These are phyloP conservation scores for Paulownia fortunei DNA, from an alignment of 257 asterid genomes.

Conservation along the genomic window DNA sequence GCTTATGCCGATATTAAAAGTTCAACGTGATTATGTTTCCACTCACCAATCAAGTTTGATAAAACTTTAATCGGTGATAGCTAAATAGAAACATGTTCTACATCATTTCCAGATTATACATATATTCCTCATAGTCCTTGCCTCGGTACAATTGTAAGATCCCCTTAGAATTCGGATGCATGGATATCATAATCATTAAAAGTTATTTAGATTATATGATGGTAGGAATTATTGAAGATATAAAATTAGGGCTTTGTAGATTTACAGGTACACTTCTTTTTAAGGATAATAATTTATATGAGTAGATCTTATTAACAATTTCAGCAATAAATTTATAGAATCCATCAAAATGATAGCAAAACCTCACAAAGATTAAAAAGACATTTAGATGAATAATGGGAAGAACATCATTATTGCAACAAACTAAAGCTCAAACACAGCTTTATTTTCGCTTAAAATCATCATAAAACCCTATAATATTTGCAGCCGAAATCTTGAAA, in stretches of 20 bases:
- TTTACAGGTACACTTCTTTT: too few relatives aligned
- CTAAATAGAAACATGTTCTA: neutral
- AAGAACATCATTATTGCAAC: too few relatives aligned
- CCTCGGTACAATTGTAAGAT: neutral
- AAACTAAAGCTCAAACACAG: too few relatives aligned
- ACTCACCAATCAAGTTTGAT: neutral
- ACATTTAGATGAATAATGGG: too few relatives aligned
- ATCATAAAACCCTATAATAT: too few relatives aligned
- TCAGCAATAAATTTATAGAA: neutral
- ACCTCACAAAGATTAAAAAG: too few relatives aligned
- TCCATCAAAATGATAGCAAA: neutral
- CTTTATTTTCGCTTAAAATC: neutral
- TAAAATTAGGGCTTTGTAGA: neutral
- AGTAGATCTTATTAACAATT: neutral
- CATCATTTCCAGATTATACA: neutral
- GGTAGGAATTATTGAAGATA: neutral
- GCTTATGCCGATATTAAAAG: too few relatives aligned
- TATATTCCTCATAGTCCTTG: neutral
- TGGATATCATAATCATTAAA: too few relatives aligned
- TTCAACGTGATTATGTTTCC: neutral
- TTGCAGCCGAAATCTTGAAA: neutral
- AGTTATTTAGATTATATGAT: neutral
- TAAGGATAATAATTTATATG: too few relatives aligned
- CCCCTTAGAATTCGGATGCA: too few relatives aligned
- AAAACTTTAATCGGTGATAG: too few relatives aligned